These are phyloP conservation scores for Amphirosellinia nigrospora DNA, from an alignment of 495 filamentous ascomycete genomes.

Conservation along the genomic window DNA sequence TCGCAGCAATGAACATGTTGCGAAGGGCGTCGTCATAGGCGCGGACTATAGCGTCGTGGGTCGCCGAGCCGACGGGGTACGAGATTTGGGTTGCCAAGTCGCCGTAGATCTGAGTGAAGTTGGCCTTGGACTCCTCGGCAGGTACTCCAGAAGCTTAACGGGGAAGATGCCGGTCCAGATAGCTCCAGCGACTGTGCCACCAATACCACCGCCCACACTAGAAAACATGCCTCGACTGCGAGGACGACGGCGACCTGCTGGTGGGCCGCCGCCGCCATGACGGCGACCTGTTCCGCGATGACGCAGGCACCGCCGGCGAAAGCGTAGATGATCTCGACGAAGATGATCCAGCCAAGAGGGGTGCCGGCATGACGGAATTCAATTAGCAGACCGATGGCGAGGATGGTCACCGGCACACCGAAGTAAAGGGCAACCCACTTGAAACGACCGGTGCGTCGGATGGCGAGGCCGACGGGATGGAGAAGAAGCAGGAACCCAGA, in stretches of 20 bases:
- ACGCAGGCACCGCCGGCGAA: constrained; percentile 66
- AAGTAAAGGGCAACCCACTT: constrained; percentile 59
- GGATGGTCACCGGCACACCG: constrained; percentile 64
- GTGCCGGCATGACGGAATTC: constrained; percentile 65
- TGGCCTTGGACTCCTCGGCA: constrained; percentile 61
- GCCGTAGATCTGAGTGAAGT: constrained; percentile 59
- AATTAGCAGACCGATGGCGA: constrained; percentile 77
- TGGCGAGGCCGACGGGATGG: constrained; percentile 61
- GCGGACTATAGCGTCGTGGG: constrained; percentile 58
- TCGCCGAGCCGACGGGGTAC: constrained; percentile 57
- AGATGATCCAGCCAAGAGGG: constrained; percentile 70
- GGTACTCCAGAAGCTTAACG: constrained; percentile 53
- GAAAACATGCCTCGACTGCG: constrained; percentile 67
- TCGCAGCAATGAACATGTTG: constrained; percentile 62
- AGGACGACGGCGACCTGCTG: constrained; percentile 70
- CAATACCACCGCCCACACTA: constrained; percentile 69
- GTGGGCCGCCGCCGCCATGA: constrained; percentile 69
- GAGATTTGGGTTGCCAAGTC: constrained; percentile 56
- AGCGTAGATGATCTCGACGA: constrained; percentile 82
- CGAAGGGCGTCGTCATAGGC: constrained; percentile 64
- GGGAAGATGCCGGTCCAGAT: constrained; percentile 72
- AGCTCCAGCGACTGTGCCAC: constrained; percentile 63
- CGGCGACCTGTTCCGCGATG: constrained; percentile 69
- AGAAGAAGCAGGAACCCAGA: constrained; percentile 58
- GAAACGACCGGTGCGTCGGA: constrained; percentile 65